Evolutionary conservation across 805 yeast genomes (phyloP).

Genomic region (Metschnikowia amazonensis): DNA sequence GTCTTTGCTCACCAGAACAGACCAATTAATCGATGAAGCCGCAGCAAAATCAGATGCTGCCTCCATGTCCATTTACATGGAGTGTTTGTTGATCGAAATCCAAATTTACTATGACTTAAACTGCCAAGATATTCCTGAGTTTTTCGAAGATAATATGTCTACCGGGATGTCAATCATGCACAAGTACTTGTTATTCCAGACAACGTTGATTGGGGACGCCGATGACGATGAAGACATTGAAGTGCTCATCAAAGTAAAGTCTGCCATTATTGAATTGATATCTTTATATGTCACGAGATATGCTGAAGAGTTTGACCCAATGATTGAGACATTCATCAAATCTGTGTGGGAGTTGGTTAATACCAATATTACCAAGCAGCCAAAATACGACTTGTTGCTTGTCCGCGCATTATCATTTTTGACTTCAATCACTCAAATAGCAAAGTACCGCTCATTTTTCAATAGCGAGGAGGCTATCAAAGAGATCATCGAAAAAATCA

Average conservation of each 20-base stretch:
- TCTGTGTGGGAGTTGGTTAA: conserved; percentile 73
- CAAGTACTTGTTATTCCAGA: conserved; percentile 66
- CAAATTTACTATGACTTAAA: conserved; percentile 91
- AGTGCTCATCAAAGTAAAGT: conserved; percentile 64
- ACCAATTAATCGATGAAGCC: conserved; percentile 52
- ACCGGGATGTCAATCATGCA: conserved; percentile 78
- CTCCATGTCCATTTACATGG: conserved; percentile 55
- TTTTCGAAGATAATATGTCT: conserved; percentile 85
- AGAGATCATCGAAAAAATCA: conserved; percentile 75
- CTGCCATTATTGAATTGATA: conserved; percentile 79
- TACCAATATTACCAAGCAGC: conserved; percentile 56
- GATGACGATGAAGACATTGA: conserved; percentile 65
- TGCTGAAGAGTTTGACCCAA: conserved; percentile 83
- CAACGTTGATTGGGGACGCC: conserved; percentile 49
- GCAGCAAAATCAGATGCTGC: conserved; percentile 43
- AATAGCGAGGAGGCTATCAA: conserved; percentile 52
- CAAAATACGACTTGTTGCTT: conserved; percentile 79
- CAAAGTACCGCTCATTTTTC: conserved; percentile 56
- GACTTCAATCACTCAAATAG: conserved; percentile 73
- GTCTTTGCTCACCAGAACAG: conserved; percentile 62
- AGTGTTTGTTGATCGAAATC: conserved; percentile 63
- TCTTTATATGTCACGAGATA: conserved; percentile 86
- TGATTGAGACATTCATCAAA: conserved; percentile 74
- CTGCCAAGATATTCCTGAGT: conserved; percentile 97
- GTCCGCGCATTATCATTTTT: conserved; percentile 77